These are phyloP conservation scores for Colletotrichum sublineola DNA, from an alignment of 2,329 filamentous ascomycete genomes.

Conservation along the genomic window DNA sequence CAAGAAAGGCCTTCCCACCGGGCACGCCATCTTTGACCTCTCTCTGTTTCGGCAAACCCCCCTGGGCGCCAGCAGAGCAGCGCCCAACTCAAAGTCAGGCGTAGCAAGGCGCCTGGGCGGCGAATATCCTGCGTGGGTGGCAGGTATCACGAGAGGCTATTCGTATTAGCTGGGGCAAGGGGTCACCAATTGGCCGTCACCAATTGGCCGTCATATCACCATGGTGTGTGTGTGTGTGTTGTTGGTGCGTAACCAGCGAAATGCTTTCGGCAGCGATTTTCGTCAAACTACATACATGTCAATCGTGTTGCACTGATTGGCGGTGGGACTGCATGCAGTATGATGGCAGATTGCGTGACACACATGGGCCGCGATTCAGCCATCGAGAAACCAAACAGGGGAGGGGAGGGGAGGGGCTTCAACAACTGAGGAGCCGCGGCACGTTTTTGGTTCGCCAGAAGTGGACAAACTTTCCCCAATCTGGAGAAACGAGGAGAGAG, in stretches of 20 bases:
- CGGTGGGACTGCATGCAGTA: slow-evolving; percentile 34
- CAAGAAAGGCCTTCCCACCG: slow-evolving; percentile 24
- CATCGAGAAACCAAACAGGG: slow-evolving; percentile 5
- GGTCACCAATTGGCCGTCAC: slow-evolving; percentile 1
- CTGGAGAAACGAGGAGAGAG: slow-evolving; percentile 1
- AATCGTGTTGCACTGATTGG: slow-evolving; percentile 5
- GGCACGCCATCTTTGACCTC: slow-evolving; percentile 3
- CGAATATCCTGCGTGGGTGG: slow-evolving; percentile 1
- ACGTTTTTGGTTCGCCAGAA: slow-evolving; percentile 18
- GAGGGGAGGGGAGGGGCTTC: background rate
- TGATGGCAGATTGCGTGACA: slow-evolving; percentile 36
- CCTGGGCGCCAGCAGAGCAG: background rate
- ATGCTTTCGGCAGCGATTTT: background rate
- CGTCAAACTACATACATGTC: background rate
- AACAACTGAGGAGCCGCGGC: slow-evolving; percentile 1
- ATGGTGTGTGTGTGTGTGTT: slow-evolving; percentile 1
- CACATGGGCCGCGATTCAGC: slow-evolving; percentile 28
- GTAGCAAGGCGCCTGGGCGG: background rate
- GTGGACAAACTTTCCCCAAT: background rate
- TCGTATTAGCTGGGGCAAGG: slow-evolving; percentile 14
- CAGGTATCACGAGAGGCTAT: slow-evolving; percentile 21
- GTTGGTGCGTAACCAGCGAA: slow-evolving; percentile 1
- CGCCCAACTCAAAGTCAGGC: slow-evolving; percentile 17
- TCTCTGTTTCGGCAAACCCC: background rate
- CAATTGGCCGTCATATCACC: background rate